Evolutionary conservation across 2,329 filamentous ascomycete genomes (phyloP).

Genomic region (Aspergillus pseudotamarii): DNA sequence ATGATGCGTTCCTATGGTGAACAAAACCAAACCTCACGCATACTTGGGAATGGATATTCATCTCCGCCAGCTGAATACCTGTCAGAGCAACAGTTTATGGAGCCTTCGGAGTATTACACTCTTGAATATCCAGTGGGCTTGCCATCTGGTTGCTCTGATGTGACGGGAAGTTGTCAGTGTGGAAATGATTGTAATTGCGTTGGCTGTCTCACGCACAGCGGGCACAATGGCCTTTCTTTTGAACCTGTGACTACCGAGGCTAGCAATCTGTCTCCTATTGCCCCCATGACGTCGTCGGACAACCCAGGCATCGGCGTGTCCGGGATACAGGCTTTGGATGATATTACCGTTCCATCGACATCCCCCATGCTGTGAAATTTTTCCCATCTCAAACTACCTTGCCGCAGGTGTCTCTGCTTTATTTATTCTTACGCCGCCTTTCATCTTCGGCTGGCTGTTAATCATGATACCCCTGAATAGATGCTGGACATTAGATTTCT

Average conservation of each 20-base stretch:
- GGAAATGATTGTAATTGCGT: slow-evolving; percentile 55
- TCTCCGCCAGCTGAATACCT: slow-evolving; percentile 29
- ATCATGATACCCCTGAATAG: slow-evolving; percentile 33
- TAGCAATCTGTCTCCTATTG: background rate
- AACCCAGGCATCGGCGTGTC: slow-evolving; percentile 14
- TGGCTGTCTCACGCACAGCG: slow-evolving; percentile 57
- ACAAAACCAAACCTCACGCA: slow-evolving; percentile 16
- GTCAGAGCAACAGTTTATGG: slow-evolving; percentile 38
- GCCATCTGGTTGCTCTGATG: slow-evolving; percentile 48
- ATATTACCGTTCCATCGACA: slow-evolving; percentile 24
- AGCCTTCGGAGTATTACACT: slow-evolving; percentile 46
- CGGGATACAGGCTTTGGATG: slow-evolving; percentile 22
- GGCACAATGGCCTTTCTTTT: slow-evolving; percentile 49
- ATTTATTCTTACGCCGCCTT: background rate
- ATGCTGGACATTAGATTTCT: slow-evolving; percentile 18
- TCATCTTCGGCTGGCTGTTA: slow-evolving; percentile 24
- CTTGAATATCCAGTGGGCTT: slow-evolving; percentile 45
- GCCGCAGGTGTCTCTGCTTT: background rate
- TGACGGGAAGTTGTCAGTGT: slow-evolving; percentile 55
- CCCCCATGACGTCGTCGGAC: slow-evolving; percentile 6
- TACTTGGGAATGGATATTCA: slow-evolving; percentile 28
- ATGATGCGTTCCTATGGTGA: slow-evolving; percentile 26
- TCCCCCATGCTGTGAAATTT: slow-evolving; percentile 24
- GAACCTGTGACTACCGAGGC: slow-evolving; percentile 22
- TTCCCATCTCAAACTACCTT: background rate